Base-by-base conservation (phyloP, 2,329 filamentous ascomycete genomes). In the Pseudogymnoascus sp. region DNA sequence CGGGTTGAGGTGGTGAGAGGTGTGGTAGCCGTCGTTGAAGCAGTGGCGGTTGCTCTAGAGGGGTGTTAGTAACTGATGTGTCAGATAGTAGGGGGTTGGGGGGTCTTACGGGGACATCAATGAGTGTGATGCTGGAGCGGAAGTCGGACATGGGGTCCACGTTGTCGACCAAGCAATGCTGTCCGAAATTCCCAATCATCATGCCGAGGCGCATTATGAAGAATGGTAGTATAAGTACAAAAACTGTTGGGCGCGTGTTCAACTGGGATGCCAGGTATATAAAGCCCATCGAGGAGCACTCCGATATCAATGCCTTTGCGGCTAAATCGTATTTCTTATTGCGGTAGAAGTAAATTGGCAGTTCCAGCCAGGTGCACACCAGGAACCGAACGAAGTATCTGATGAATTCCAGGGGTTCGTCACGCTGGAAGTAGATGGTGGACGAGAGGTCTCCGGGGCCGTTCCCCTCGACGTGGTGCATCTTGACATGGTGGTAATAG, bases 161-260 rank as follows among this genome's bases (percentile, higher is more conserved):
- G 18, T 87, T 83, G 69, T 93, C 89, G 5, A 93, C 89, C 66
- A 93, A 87, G 1, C 89, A 89, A 72, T 93, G 90, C 72, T 93
- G 90, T 3, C 88, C 90, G 88, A 89, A 93, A 72, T 93, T 93
- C 1, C 90, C 90, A 6, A 90, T 80, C 90, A 93, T 93, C 66
- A 93, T 74, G 0, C 86, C 89, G 16, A 90, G 68, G 0, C 90
- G 82, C 74, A 93, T 80, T 31, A 88, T 73, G 2, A 83, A 67
- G 18, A 93, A 79, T 0, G 90, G 90, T 1, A 91, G 71, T 1
- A 92, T 69, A 28, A 90, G 81, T 0, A 85, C 85, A 68, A 88
- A 90, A 4, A 84, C 70, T 0, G 88, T 83, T 36, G 69, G 69
- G 28, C 65, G 65, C 18, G 78, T 71, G 72, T 86, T 83, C 59